Conservation (phyloP, 176 grass and related monocot genomes). For the Phoenix roebelenii region DNA sequence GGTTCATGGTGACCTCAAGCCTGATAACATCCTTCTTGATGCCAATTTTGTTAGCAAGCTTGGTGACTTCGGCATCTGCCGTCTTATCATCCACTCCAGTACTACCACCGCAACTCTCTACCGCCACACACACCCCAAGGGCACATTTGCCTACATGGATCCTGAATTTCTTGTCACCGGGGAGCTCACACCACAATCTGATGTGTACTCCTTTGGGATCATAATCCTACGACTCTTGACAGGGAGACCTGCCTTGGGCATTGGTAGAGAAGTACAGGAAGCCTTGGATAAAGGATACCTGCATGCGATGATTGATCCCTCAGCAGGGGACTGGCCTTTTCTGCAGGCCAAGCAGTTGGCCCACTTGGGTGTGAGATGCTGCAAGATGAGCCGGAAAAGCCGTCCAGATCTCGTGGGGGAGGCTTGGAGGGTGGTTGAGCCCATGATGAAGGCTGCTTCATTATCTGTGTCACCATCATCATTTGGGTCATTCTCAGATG, state of each 20-base stretch:
- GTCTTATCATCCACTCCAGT: conserved; percentile 33
- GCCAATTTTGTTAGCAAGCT: conserved; percentile 37
- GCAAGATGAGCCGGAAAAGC: conserved; percentile 36
- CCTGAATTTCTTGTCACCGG: conserved; percentile 60
- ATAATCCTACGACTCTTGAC: conserved; percentile 55
- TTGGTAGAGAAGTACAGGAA: conserved; percentile 42
- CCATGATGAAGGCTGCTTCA: conserved; percentile 34
- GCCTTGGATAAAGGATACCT: conserved; percentile 40
- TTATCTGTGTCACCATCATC: background rate
- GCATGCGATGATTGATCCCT: conserved; percentile 37
- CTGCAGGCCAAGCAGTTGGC: conserved; percentile 61
- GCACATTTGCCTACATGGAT: conserved; percentile 51
- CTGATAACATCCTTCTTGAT: conserved; percentile 11
- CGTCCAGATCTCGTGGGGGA: conserved; percentile 52
- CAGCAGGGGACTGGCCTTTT: conserved; percentile 62
- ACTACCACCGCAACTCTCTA: conserved; percentile 24
- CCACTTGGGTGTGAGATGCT: conserved; percentile 58
- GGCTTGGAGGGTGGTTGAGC: conserved; percentile 56
- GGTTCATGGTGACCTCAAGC: conserved; percentile 24
- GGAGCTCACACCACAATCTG: conserved; percentile 41
- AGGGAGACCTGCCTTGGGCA: conserved; percentile 46
- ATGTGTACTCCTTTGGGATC: conserved; percentile 79
- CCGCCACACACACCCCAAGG: conserved; percentile 23
- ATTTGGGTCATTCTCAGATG: background rate
- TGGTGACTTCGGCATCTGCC: conserved; percentile 47